Conservation (phyloP, 768 basidiomycete species). For the Amanita polypyramis region DNA sequence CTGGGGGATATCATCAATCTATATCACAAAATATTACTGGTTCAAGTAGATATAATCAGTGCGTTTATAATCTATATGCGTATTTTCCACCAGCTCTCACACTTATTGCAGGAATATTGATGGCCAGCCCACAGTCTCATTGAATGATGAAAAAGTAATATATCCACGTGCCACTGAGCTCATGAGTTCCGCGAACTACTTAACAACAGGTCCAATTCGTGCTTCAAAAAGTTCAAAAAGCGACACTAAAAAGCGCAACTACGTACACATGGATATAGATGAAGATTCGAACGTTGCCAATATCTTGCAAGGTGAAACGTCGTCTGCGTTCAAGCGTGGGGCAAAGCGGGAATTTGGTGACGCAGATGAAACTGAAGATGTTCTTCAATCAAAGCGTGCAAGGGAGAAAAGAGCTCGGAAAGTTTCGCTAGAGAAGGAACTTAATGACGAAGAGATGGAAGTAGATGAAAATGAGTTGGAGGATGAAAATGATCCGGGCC, state of each 20-base stretch:
- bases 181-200: constrained; percentile 1
- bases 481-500: constrained; percentile 30
- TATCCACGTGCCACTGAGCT: constrained; percentile 8
- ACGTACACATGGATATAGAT: neutral
- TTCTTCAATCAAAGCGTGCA: constrained; percentile 20
- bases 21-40: neutral
- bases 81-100: neutral
- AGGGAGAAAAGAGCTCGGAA: constrained; percentile 50
- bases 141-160: constrained; percentile 4
- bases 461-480: constrained; percentile 34
- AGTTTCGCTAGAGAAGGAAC: constrained; percentile 33
- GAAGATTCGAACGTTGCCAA: neutral
- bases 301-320: neutral
- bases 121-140: neutral
- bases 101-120: neutral
- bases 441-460: constrained; percentile 32
- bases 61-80: neutral
- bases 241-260: constrained; percentile 5
- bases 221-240: neutral
- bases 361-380: constrained; percentile 35
- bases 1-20: neutral
- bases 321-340: constrained; percentile 24
- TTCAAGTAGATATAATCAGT: constrained; percentile 4
- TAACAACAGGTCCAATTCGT: neutral
- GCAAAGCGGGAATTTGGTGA: constrained; percentile 40